Percentiles rank a stretch among this genome's conserved stretches.
These are phyloP conservation scores for Lichtheimia hyalospora DNA, from an alignment of 371 early-diverging fungal genomes.

Conservation along the genomic window DNA sequence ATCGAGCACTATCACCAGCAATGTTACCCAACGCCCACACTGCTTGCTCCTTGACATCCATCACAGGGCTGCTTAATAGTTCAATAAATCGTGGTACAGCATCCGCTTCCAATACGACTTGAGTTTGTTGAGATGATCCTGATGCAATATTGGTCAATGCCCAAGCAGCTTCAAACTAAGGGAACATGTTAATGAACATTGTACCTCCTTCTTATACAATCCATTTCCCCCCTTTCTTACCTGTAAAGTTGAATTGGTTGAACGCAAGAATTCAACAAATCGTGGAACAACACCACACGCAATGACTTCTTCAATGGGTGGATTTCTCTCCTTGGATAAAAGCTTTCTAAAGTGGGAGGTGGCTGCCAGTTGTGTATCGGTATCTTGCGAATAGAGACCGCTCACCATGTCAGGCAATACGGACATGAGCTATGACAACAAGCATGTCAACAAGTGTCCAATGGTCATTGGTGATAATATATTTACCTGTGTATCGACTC, in stretches of 20 bases:
- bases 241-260: slow-evolving; percentile 82
- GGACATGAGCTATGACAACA: slow-evolving; percentile 46
- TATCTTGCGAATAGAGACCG: slow-evolving; percentile 33
- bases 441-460: neutral
- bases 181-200: neutral
- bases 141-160: slow-evolving; percentile 99
- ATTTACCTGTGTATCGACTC: slow-evolving; percentile 17
- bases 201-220: neutral
- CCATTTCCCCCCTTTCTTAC: slow-evolving; percentile 47
- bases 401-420: slow-evolving; percentile 55
- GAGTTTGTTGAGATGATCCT: slow-evolving; percentile 96
- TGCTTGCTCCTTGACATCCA: slow-evolving; percentile 98
- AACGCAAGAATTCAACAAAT: slow-evolving; percentile 93
- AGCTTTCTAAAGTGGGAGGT: slow-evolving; percentile 95
- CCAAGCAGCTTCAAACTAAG: slow-evolving; percentile 85
- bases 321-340: slow-evolving; percentile 96
- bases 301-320: slow-evolving; percentile 99
- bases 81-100: slow-evolving; percentile 95
- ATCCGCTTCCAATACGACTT: slow-evolving; percentile 90
- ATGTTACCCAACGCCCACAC: slow-evolving; percentile 99
- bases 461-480: neutral
- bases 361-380: slow-evolving; percentile 83
- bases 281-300: slow-evolving; percentile 91
- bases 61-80: slow-evolving; percentile 81
- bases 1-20: slow-evolving; percentile 97